Conservation (phyloP, 768 basidiomycete species). For the Boletus subcaerulescens region DNA sequence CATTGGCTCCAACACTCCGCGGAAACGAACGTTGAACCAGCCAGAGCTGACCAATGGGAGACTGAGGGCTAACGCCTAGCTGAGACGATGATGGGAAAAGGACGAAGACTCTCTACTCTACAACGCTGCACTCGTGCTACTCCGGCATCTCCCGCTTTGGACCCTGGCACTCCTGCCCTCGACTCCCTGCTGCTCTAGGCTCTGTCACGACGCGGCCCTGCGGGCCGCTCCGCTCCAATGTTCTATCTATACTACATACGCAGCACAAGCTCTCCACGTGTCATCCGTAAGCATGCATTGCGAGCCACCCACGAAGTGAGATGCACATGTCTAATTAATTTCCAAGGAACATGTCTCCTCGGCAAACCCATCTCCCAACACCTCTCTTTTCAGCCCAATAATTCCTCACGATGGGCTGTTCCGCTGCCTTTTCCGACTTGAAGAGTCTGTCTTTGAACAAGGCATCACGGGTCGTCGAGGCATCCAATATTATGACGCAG, state of each 20-base stretch:
- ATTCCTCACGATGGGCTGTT: constrained; percentile 26
- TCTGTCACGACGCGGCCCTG: too few species aligned
- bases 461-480: constrained; percentile 12
- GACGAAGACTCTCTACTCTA: too few species aligned
- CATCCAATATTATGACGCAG: constrained; percentile 37
- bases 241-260: constrained; percentile 16
- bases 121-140: too few species aligned
- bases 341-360: constrained; percentile 27
- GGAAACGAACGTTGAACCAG: too few species aligned
- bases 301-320: constrained; percentile 14
- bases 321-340: constrained; percentile 24
- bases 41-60: too few species aligned
- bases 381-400: constrained; percentile 26
- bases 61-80: too few species aligned
- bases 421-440: constrained; percentile 19
- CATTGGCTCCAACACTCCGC: neutral
- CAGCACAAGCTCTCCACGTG: constrained; percentile 1
- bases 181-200: too few species aligned
- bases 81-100: too few species aligned
- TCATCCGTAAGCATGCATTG: neutral
- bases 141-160: too few species aligned
- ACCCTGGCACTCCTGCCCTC: too few species aligned
- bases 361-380: constrained; percentile 18
- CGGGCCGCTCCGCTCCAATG: too few species aligned
- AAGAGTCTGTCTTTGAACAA: constrained; percentile 23